These are phyloP conservation scores for Solanum hybrid DNA, from an alignment of 305 asterid species.

Conservation along the genomic window DNA sequence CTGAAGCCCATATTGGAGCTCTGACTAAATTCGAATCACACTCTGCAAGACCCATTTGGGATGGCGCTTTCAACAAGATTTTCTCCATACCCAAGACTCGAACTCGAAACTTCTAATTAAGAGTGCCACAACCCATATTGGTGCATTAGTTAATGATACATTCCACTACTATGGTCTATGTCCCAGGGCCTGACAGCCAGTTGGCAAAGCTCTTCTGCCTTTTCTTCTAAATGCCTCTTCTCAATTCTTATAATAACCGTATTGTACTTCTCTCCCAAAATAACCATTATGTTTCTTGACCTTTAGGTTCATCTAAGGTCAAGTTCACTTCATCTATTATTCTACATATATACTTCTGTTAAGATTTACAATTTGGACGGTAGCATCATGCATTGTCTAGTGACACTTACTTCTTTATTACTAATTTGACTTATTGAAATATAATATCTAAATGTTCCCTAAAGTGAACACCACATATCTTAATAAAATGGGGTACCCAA, in stretches of 20 bases:
- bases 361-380: neutral
- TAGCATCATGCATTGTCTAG: neutral
- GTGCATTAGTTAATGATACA: neutral
- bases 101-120: too few species aligned
- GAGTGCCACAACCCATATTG: too few species aligned
- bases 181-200: neutral
- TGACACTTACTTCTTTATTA: neutral
- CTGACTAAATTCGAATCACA: too few species aligned
- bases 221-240: neutral
- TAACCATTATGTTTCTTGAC: neutral
- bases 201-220: neutral
- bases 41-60: too few species aligned
- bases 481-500: neutral
- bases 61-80: too few species aligned
- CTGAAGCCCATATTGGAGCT: too few species aligned
- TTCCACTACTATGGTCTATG: neutral
- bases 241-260: neutral
- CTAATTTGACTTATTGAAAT: neutral
- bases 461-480: slow-evolving; percentile 1
- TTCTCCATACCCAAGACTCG: too few species aligned
- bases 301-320: slow-evolving; percentile 5
- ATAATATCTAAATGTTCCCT: slow-evolving; percentile 1
- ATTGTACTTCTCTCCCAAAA: neutral
- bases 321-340: neutral
- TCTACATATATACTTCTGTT: neutral